Conservation (phyloP, 331 rosid species). For the Telfairia occidentalis region DNA sequence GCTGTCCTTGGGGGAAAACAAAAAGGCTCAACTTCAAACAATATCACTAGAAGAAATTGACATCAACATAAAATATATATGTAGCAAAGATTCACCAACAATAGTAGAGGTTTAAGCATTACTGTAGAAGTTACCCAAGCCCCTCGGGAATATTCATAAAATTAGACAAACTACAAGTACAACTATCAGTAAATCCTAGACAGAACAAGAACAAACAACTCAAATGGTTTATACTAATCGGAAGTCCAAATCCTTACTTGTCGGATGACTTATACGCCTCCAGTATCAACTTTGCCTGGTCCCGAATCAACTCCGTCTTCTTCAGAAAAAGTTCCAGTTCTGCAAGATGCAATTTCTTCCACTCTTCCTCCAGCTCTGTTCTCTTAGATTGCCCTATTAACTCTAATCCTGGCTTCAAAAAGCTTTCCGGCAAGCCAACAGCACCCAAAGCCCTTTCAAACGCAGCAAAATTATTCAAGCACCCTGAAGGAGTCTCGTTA, state of each 20-base stretch:
- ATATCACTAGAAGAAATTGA: background rate
- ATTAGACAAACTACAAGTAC: background rate
- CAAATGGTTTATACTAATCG: background rate
- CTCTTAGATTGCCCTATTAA: slow-evolving; percentile 26
- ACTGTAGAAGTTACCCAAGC: background rate
- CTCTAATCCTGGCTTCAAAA: slow-evolving; percentile 27
- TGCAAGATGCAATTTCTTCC: slow-evolving; percentile 29
- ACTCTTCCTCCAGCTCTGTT: slow-evolving; percentile 32
- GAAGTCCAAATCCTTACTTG: background rate
- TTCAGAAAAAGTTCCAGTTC: slow-evolving; percentile 36
- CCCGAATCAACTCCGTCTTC: slow-evolving; percentile 24
- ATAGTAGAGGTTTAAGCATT: background rate
- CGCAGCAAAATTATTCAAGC: slow-evolving; percentile 20
- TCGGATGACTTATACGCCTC: slow-evolving; percentile 24
- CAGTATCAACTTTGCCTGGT: slow-evolving; percentile 26
- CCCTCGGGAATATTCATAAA: background rate
- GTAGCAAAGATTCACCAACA: background rate
- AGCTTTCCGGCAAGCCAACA: slow-evolving; percentile 15
- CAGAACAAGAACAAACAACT: slow-evolving; percentile 4
- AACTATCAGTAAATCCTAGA: slow-evolving; percentile 5
- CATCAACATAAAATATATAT: background rate
- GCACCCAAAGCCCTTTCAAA: slow-evolving; percentile 15
- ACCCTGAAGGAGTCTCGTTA: background rate
- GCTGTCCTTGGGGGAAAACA: background rate
- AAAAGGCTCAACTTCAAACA: background rate